A percentile compares a stretch with the other conserved stretches of the same genome.
phyloP scores from a whole-genome alignment of 1,139 yeast genomes.

The Taphrina deformans region DNA sequence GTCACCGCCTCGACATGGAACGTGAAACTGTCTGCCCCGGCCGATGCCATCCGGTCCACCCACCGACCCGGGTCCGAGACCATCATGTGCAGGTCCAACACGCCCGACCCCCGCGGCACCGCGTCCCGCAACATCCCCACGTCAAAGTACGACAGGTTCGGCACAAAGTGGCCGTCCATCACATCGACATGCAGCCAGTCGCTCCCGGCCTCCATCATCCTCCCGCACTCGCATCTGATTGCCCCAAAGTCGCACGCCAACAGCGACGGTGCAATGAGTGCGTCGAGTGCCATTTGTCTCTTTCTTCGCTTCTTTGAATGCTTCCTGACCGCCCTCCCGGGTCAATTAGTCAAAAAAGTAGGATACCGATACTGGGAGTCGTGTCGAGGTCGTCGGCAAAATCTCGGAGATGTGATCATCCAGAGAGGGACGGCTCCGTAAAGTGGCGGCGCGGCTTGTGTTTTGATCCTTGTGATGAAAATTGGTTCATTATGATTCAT shows the following conservation, averaged over 20 bases:
- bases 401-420: too few relatives aligned
- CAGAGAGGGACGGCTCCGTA: not conserved
- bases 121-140: conserved; percentile 74
- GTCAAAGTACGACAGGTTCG: conserved; percentile 91
- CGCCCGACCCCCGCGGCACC: conserved; percentile 70
- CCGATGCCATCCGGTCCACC: conserved; percentile 89
- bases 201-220: conserved; percentile 72
- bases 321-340: too few relatives aligned
- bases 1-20: conserved; percentile 93
- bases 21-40: conserved; percentile 95
- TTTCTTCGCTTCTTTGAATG: not conserved
- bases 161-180: conserved; percentile 98
- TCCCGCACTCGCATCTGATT: conserved; percentile 81
- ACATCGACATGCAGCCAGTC: conserved; percentile 98
- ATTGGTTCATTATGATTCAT: not conserved
- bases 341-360: too few relatives aligned
- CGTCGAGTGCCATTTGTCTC: conserved; percentile 44
- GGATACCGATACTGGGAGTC: too few relatives aligned
- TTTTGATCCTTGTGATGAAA: conserved; percentile 2
- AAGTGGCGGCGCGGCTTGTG: not conserved
- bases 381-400: not conserved
- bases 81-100: conserved; percentile 99
- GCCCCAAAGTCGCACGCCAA: conserved; percentile 63
- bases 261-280: conserved; percentile 94
- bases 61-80: conserved; percentile 80